phyloP scores from a whole-genome alignment of 2,329 filamentous ascomycete species.

The Exophiala lecanii-corni region DNA sequence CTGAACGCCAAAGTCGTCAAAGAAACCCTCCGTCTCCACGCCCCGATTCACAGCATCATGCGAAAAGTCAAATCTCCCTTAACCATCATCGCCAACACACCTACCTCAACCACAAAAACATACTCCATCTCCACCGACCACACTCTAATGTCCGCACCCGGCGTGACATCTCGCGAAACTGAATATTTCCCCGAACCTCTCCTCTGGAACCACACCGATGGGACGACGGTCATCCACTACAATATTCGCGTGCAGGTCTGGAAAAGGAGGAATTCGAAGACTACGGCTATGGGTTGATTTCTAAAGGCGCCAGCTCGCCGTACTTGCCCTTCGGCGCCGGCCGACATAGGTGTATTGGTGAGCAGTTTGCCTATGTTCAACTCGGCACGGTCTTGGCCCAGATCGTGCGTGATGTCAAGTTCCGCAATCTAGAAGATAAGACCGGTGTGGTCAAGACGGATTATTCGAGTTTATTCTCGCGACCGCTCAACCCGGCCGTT shows the following conservation, averaged over 20 bases:
- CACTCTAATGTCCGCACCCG: slow-evolving; percentile 77
- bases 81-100: slow-evolving; percentile 56
- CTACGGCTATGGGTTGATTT: slow-evolving; percentile 89
- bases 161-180: slow-evolving; percentile 68
- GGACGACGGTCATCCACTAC: slow-evolving; percentile 59
- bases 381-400: slow-evolving; percentile 78
- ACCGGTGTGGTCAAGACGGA: slow-evolving; percentile 65
- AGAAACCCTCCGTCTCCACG: slow-evolving; percentile 67
- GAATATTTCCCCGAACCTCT: slow-evolving; percentile 77
- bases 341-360: slow-evolving; percentile 88
- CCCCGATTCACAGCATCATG: slow-evolving; percentile 69
- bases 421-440: slow-evolving; percentile 66
- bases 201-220: slow-evolving; percentile 87
- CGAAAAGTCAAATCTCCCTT: slow-evolving; percentile 67
- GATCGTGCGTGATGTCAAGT: slow-evolving; percentile 73
- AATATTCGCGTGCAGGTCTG: slow-evolving; percentile 43
- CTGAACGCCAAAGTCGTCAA: slow-evolving; percentile 62
- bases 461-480: slow-evolving; percentile 63
- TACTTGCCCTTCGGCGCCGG: slow-evolving; percentile 94
- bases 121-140: slow-evolving; percentile 78
- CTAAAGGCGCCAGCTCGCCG: slow-evolving; percentile 82
- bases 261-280: slow-evolving; percentile 72
- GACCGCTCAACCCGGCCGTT: slow-evolving; percentile 58
- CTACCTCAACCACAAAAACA: slow-evolving; percentile 52
- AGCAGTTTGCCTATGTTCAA: slow-evolving; percentile 93